A percentile compares a stretch with the other conserved stretches of the same genome.
phyloP scores from a whole-genome alignment of 345 rosid species.

The Arabis hirsuta region DNA sequence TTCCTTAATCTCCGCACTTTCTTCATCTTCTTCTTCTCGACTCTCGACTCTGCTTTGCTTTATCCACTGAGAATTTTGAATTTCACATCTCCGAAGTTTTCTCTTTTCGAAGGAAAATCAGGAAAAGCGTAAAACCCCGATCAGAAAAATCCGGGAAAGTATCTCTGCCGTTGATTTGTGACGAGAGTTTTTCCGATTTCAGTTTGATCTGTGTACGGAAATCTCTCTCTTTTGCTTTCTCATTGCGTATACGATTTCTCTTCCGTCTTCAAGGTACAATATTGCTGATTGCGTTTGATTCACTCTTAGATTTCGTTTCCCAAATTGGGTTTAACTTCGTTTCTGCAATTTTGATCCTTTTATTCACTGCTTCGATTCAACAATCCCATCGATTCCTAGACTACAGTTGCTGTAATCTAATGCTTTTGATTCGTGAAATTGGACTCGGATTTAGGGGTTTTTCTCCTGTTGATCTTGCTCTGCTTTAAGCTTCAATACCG shows the following conservation, averaged over 20 bases:
- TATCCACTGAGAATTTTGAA: conserved; percentile 33
- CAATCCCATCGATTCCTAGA: neutral
- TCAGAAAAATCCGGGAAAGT: conserved; percentile 2
- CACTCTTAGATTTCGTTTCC: conserved; percentile 23
- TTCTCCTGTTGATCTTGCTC: neutral
- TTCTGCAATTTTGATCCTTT: neutral
- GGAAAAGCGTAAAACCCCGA: conserved; percentile 27
- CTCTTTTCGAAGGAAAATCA: conserved; percentile 16
- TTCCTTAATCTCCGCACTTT: conserved; percentile 19
- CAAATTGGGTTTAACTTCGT: neutral
- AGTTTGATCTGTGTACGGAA: conserved; percentile 11
- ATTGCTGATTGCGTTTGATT: conserved; percentile 15
- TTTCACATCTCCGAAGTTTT: conserved; percentile 7
- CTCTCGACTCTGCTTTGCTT: conserved; percentile 31
- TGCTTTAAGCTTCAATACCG: conserved; percentile 6
- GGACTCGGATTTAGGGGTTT: conserved; percentile 28
- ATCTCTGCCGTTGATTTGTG: neutral
- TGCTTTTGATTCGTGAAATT: conserved; percentile 5
- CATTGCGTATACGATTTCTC: conserved; percentile 31
- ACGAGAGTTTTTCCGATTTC: conserved; percentile 25
- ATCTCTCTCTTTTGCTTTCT: neutral
- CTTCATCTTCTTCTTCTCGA: conserved; percentile 21
- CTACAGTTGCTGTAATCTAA: conserved; percentile 7
- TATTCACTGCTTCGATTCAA: conserved; percentile 16
- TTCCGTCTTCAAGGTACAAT: conserved; percentile 24